These are phyloP conservation scores for Trichoderma breve DNA, from an alignment of 2,329 filamentous ascomycete species.

Conservation along the genomic window DNA sequence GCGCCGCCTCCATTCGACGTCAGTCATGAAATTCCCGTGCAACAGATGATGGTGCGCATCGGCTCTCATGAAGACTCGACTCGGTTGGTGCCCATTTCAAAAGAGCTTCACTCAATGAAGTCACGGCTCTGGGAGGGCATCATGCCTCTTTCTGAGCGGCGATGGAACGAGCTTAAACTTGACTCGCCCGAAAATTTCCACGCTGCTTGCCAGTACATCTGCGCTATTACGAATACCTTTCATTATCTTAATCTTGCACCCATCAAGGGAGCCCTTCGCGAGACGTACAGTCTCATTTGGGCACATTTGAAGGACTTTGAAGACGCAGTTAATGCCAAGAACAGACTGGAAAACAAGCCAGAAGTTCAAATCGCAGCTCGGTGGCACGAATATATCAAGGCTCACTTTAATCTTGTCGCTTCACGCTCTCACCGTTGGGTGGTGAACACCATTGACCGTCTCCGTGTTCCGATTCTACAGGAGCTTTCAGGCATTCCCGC, in stretches of 20 bases:
- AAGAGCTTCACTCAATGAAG: conserved; percentile 33
- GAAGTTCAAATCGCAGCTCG: conserved; percentile 24
- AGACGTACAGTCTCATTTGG: conserved; percentile 31
- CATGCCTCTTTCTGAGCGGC: conserved; percentile 28
- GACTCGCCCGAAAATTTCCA: conserved; percentile 27
- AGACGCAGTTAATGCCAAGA: conserved; percentile 27
- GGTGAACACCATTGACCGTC: conserved; percentile 25
- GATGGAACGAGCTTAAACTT: conserved; percentile 28
- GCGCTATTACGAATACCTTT: conserved; percentile 27
- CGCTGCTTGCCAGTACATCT: conserved; percentile 28
- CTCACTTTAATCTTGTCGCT: conserved; percentile 26
- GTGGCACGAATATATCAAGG: conserved; percentile 30
- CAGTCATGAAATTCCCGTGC: conserved; percentile 4
- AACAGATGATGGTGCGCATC: conserved; percentile 22
- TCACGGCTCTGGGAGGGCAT: conserved; percentile 31
- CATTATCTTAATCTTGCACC: conserved; percentile 27
- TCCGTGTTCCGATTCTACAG: conserved; percentile 23
- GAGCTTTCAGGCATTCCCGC: not conserved
- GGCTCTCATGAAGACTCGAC: conserved; percentile 25
- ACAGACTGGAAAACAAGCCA: not conserved
- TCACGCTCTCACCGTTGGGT: conserved; percentile 29
- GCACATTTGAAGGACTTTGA: conserved; percentile 28
- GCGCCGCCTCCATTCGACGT: conserved; percentile 26
- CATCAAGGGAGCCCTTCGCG: conserved; percentile 25
- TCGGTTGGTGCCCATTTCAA: conserved; percentile 25